Evolutionary conservation across 495 filamentous ascomycete species (phyloP).

Genomic region (Astrothelium subdiscretum): DNA sequence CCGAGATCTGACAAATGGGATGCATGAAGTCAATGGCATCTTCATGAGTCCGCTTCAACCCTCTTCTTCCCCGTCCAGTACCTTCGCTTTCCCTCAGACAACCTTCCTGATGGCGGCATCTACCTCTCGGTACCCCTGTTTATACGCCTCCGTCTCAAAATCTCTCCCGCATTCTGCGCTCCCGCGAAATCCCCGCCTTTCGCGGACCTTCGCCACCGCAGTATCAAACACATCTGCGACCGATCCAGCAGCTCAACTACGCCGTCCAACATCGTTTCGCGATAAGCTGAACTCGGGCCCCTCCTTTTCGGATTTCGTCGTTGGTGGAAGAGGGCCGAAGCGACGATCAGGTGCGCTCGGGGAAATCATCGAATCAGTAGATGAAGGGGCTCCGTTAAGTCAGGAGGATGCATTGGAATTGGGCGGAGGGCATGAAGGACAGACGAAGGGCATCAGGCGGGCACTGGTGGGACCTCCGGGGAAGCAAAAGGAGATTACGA

Average conservation of each 20-base stretch:
- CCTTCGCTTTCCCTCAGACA: neutral
- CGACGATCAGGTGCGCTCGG: conserved; percentile 21
- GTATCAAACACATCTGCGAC: conserved; percentile 11
- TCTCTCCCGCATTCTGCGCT: neutral
- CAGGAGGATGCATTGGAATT: conserved; percentile 46
- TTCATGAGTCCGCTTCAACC: neutral
- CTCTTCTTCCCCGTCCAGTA: neutral
- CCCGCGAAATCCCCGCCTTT: neutral
- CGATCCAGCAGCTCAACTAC: conserved; percentile 3
- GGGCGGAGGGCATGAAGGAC: neutral
- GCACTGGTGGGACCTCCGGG: conserved; percentile 72
- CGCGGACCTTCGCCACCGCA: conserved; percentile 20
- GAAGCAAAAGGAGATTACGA: conserved; percentile 76
- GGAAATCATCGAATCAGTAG: conserved; percentile 21
- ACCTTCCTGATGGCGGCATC: neutral
- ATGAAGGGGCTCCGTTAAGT: conserved; percentile 37
- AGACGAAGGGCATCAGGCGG: conserved; percentile 32
- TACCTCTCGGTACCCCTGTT: neutral
- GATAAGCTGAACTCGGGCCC: conserved; percentile 73
- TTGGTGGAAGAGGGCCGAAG: conserved; percentile 23
- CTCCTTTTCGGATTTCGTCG: conserved; percentile 73
- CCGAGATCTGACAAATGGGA: neutral
- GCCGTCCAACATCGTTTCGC: conserved; percentile 46
- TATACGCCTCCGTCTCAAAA: neutral
- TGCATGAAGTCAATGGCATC: too few species aligned